These are phyloP conservation scores for Paragyromitra xinjiangensis DNA, from an alignment of 495 filamentous ascomycete species.

Conservation along the genomic window DNA sequence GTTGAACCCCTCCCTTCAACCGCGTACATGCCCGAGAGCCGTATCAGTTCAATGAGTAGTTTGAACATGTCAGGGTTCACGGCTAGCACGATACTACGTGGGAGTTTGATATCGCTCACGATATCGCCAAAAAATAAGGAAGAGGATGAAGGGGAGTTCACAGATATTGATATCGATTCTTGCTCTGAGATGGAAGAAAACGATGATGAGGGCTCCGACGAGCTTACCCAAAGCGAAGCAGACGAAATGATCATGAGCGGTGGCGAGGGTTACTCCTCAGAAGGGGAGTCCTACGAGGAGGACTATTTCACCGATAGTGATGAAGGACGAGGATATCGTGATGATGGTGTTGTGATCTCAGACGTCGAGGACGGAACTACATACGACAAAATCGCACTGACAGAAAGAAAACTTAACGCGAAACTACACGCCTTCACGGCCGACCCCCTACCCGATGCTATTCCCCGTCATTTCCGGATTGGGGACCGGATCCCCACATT, in stretches of 20 bases:
- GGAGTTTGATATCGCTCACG: conserved; percentile 42
- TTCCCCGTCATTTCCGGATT: conserved; percentile 46
- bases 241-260: conserved; percentile 50
- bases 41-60: neutral
- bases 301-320: conserved; percentile 41
- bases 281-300: conserved; percentile 35
- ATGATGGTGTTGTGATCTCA: conserved; percentile 49
- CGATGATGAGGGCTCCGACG: conserved; percentile 9
- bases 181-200: conserved; percentile 35
- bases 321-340: conserved; percentile 24
- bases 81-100: conserved; percentile 18
- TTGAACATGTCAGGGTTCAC: conserved; percentile 12
- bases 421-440: conserved; percentile 29
- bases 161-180: conserved; percentile 52
- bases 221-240: conserved; percentile 46
- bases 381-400: conserved; percentile 40
- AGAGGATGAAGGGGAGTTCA: conserved; percentile 35
- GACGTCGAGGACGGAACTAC: conserved; percentile 46
- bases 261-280: conserved; percentile 48
- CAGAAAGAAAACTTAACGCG: conserved; percentile 44
- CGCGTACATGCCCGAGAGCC: conserved; percentile 1
- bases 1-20: conserved; percentile 19
- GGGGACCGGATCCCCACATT: conserved; percentile 55
- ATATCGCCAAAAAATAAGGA: conserved; percentile 21
- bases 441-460: neutral